These are phyloP conservation scores for Hypoxylon rubiginosum DNA, from an alignment of 2,329 filamentous ascomycete species.

Conservation along the genomic window DNA sequence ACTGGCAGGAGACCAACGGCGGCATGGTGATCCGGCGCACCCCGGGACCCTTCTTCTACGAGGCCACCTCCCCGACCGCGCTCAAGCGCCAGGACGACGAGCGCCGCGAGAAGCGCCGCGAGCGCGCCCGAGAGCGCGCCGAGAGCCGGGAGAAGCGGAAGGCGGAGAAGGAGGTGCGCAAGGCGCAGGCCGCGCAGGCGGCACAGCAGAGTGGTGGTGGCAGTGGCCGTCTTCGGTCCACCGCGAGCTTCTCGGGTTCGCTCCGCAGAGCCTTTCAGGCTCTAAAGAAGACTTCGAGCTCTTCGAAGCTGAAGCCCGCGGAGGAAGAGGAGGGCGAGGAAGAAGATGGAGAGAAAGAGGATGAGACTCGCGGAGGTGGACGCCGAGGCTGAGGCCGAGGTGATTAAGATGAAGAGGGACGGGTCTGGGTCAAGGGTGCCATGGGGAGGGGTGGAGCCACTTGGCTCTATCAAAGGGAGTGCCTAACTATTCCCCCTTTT, in stretches of 20 bases:
- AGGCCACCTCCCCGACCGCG: slow-evolving; percentile 20
- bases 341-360: neutral
- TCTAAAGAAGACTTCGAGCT: slow-evolving; percentile 14
- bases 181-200: slow-evolving; percentile 5
- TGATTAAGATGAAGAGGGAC: slow-evolving; percentile 6
- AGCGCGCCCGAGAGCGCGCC: slow-evolving; percentile 30
- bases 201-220: neutral
- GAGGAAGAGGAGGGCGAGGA: slow-evolving; percentile 14
- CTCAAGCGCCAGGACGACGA: slow-evolving; percentile 26
- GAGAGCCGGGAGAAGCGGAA: slow-evolving; percentile 27
- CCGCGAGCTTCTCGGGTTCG: slow-evolving; percentile 28
- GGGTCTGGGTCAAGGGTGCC: neutral
- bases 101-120: slow-evolving; percentile 18
- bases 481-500: neutral
- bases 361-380: neutral
- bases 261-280: slow-evolving; percentile 34
- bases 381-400: neutral
- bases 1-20: slow-evolving; percentile 1
- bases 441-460: no score
- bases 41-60: slow-evolving; percentile 38
- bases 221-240: slow-evolving; percentile 9
- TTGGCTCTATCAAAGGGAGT: neutral
- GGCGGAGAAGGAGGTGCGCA: slow-evolving; percentile 13
- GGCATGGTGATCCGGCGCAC: slow-evolving; percentile 13
- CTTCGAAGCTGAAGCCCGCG: neutral